Conservation (phyloP, 2,329 filamentous ascomycete genomes). For the Colletotrichum simmondsii region DNA sequence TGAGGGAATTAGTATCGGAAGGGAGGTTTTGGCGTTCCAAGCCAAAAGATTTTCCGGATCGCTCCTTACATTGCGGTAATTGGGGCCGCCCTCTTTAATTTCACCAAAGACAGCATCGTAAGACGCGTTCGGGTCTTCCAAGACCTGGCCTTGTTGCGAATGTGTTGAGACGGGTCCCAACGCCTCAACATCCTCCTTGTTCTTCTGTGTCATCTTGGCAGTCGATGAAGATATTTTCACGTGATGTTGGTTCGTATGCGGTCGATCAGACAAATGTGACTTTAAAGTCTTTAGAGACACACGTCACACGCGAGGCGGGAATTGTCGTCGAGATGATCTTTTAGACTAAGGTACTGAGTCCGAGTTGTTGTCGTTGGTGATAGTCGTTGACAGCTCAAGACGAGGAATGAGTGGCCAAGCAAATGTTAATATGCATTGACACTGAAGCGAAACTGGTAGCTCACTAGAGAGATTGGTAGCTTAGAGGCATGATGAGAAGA, state of each 20-base stretch:
- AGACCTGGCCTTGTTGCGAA: constrained; percentile 24
- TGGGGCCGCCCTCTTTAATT: constrained; percentile 42
- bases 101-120: constrained; percentile 46
- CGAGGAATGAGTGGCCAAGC: neutral
- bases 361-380: neutral
- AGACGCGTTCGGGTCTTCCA: constrained; percentile 6
- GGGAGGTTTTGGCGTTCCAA: neutral
- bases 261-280: neutral
- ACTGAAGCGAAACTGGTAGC: neutral
- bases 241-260: neutral
- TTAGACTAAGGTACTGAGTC: neutral
- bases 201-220: constrained; percentile 15
- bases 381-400: neutral
- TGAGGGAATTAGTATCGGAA: neutral
- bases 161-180: constrained; percentile 9
- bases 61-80: constrained; percentile 42
- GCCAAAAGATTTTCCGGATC: constrained; percentile 4
- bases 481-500: neutral
- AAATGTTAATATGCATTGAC: neutral
- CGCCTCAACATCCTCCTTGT: constrained; percentile 27
- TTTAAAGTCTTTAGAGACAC: neutral
- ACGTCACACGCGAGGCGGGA: neutral
- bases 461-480: neutral
- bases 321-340: neutral
- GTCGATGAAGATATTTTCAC: neutral